Conservation (phyloP, 768 basidiomycete genomes). For the Psilocybe subaeruginosa region DNA sequence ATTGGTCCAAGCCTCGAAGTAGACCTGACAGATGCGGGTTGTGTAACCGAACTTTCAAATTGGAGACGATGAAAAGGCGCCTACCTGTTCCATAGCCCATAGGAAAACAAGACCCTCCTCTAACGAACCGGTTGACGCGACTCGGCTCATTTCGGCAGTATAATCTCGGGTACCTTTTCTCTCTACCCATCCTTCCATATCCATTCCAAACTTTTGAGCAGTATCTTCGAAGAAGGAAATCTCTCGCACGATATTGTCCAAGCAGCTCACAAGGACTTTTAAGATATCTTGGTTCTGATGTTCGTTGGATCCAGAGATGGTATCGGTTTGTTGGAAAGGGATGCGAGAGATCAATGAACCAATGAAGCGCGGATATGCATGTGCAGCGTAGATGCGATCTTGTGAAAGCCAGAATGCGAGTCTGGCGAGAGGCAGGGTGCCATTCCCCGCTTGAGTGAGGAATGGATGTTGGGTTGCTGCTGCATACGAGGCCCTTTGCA, state of each 20-base stretch:
- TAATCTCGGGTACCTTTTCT: constrained; percentile 69
- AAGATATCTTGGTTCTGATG: constrained; percentile 43
- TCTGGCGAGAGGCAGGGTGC: constrained; percentile 46
- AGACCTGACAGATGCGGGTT: constrained; percentile 45
- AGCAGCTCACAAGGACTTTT: constrained; percentile 49
- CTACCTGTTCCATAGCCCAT: constrained; percentile 81
- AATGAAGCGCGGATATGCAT: constrained; percentile 76
- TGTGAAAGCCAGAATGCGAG: constrained; percentile 72
- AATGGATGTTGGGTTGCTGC: constrained; percentile 61
- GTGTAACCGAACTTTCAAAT: not conserved
- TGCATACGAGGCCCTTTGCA: constrained; percentile 45
- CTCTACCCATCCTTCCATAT: constrained; percentile 51
- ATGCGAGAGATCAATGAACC: constrained; percentile 65
- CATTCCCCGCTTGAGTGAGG: constrained; percentile 60
- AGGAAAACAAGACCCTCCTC: constrained; percentile 72
- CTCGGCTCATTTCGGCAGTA: constrained; percentile 69
- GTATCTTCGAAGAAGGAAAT: constrained; percentile 64
- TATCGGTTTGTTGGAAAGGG: constrained; percentile 44
- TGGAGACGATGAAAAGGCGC: not conserved
- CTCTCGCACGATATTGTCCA: constrained; percentile 60
- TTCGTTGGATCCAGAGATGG: constrained; percentile 34
- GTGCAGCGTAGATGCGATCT: constrained; percentile 74
- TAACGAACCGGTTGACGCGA: constrained; percentile 45
- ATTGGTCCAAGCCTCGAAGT: constrained; percentile 66
- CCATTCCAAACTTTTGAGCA: constrained; percentile 45